A percentile compares a stretch with the other conserved stretches of the same genome.
phyloP scores from a whole-genome alignment of 2,329 filamentous ascomycete species.

The Cladophialophora yegresii region DNA sequence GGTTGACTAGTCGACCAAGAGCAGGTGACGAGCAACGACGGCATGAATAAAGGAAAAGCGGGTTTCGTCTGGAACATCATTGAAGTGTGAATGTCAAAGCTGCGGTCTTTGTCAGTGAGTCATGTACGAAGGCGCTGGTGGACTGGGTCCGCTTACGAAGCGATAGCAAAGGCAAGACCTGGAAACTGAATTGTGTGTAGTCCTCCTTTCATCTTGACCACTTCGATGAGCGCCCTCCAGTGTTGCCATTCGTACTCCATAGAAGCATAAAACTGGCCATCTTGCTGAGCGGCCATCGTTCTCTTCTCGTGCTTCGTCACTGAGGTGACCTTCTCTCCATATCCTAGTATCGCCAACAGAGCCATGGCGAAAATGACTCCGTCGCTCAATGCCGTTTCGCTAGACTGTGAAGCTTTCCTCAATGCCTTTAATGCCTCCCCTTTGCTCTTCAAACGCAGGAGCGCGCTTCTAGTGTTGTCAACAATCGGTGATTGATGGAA shows the following conservation, averaged over 20 bases:
- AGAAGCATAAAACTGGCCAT: slow-evolving; percentile 15
- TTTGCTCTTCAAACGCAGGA: slow-evolving; percentile 14
- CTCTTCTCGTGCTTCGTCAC: slow-evolving; percentile 8
- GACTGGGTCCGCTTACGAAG: slow-evolving; percentile 5
- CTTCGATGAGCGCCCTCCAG: slow-evolving; percentile 11
- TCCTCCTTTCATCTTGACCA: slow-evolving; percentile 19
- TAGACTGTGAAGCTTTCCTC: slow-evolving; percentile 1
- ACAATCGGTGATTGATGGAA: slow-evolving; percentile 15
- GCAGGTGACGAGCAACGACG: slow-evolving; percentile 3
- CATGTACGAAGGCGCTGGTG: background rate
- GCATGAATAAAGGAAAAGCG: slow-evolving; percentile 15
- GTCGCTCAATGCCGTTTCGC: slow-evolving; percentile 6
- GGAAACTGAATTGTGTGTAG: slow-evolving; percentile 13
- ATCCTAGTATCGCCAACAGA: slow-evolving; percentile 4
- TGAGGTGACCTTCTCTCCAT: slow-evolving; percentile 13
- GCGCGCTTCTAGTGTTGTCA: slow-evolving; percentile 12
- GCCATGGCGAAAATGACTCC: slow-evolving; percentile 17
- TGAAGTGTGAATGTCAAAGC: slow-evolving; percentile 17
- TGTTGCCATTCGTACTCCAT: slow-evolving; percentile 19
- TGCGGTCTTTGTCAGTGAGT: slow-evolving; percentile 3
- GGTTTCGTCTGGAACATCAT: slow-evolving; percentile 18
- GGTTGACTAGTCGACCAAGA: slow-evolving; percentile 11
- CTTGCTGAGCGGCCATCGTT: slow-evolving; percentile 14
- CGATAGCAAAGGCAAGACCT: slow-evolving; percentile 16
- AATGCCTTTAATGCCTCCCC: slow-evolving; percentile 5